Evolutionary conservation across 345 rosid genomes (phyloP), one percentile per base, ranked within the genome.

Genomic region (Raphanus raphanistrum): DNA sequence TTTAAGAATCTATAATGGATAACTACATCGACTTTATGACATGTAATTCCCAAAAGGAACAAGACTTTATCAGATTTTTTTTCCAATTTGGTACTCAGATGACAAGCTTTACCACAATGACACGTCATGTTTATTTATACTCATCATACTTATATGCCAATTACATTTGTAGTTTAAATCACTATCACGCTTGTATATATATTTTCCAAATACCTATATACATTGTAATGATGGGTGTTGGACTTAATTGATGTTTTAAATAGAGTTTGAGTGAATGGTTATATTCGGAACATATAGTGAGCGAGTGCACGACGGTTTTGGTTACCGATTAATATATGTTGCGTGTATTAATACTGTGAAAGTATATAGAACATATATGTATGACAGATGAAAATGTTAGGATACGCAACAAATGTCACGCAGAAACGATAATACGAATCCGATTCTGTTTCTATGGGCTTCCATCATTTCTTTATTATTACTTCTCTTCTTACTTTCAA

Each of bases 361-460:
- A 55, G 21, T 75, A 27, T 45, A 48, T 31, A 68, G 6, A 48
- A 9, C 4, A 3, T 8, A 4, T 25, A 58, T 17, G 11, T 60
- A 41, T 48, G 25, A 21, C 25, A 45, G 61, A 62, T 62, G 55
- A 38, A 71, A 65, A 41, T 58, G 81, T 71, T 64, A 71, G 76
- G 62, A 65, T 71, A 72, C 68, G 77, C 68, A 78, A 72, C 77
- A 78, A 66, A 72, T 78, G 81, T 78, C 81, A 66, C 62, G 76
- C 54, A 45, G 68, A 26, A 43, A 48, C 32, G 68, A 72, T 72
- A 72, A 72, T 72, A 78, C 73, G 81, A 78, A 78, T 78, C 77
- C 9, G 68, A 78, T 78, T 78, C 81, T 66, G 26, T 78, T 72
- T 72, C 73, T 66, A 72, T 66, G 81, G 81, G 57, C 73, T 72